Conservation (phyloP, 768 basidiomycete species). For the Leccinum variicolor region DNA sequence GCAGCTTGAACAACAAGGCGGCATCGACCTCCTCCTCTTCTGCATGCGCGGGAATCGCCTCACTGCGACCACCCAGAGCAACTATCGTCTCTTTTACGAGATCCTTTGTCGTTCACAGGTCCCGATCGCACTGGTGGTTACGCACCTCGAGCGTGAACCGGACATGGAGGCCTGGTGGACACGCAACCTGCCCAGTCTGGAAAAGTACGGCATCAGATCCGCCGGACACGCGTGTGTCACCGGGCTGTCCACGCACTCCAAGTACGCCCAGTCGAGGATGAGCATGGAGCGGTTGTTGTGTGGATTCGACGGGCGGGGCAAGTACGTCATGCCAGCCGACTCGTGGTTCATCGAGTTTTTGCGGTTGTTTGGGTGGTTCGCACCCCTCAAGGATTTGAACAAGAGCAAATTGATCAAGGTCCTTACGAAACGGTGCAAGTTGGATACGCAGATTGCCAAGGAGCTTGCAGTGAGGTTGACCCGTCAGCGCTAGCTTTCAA, state of each 20-base stretch:
- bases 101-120: too few relatives aligned
- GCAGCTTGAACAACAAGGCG: slow-evolving; percentile 27
- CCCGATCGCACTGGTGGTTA: too few relatives aligned
- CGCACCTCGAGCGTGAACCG: slow-evolving; percentile 35
- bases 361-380: slow-evolving; percentile 14
- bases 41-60: too few relatives aligned
- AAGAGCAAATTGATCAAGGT: slow-evolving; percentile 14
- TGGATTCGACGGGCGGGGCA: slow-evolving; percentile 12
- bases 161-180: slow-evolving; percentile 34
- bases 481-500: background rate
- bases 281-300: slow-evolving; percentile 15
- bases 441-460: slow-evolving; percentile 15
- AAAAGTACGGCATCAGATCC: slow-evolving; percentile 18
- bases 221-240: slow-evolving; percentile 34
- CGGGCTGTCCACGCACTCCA: slow-evolving; percentile 14
- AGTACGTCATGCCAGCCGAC: slow-evolving; percentile 21
- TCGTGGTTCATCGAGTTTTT: slow-evolving; percentile 24
- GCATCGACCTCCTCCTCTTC: slow-evolving; percentile 34
- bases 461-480: slow-evolving; percentile 14
- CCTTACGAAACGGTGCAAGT: slow-evolving; percentile 25
- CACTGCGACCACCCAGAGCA: too few relatives aligned
- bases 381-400: slow-evolving; percentile 13
- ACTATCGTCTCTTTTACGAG: too few relatives aligned
- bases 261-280: slow-evolving; percentile 17
- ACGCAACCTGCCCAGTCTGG: slow-evolving; percentile 20